Evolutionary conservation across 2,329 filamentous ascomycete species (phyloP).

Genomic region (Monosporascus sp.): DNA sequence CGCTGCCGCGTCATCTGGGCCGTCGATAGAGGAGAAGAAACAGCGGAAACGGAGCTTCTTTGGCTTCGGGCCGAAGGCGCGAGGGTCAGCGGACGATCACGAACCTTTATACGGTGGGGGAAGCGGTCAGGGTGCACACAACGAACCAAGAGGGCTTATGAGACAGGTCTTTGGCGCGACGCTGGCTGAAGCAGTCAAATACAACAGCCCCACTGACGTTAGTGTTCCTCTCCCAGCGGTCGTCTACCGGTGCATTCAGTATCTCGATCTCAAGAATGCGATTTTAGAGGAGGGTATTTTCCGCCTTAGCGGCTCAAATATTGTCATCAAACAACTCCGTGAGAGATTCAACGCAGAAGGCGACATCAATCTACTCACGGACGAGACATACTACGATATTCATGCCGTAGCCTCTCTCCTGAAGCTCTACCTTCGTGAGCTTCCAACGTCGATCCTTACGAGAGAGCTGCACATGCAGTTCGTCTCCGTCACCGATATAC

Average conservation of each 20-base stretch:
- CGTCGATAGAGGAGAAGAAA: constrained; percentile 68
- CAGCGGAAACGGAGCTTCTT: constrained; percentile 74
- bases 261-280: constrained; percentile 77
- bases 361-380: constrained; percentile 79
- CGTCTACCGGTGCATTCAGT: constrained; percentile 92
- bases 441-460: constrained; percentile 87
- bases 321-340: constrained; percentile 83
- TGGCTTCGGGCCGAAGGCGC: constrained; percentile 59
- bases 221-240: constrained; percentile 80
- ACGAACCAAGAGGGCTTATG: constrained; percentile 47
- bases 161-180: constrained; percentile 80
- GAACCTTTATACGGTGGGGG: constrained; percentile 50
- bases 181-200: constrained; percentile 79
- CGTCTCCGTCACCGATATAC: constrained; percentile 73
- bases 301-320: constrained; percentile 91
- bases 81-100: constrained; percentile 53
- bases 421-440: constrained; percentile 88
- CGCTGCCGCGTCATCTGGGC: constrained; percentile 40
- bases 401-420: constrained; percentile 91
- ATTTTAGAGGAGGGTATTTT: constrained; percentile 91
- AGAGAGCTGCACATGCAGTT: constrained; percentile 88
- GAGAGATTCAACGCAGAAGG: constrained; percentile 93
- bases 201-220: constrained; percentile 67
- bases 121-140: constrained; percentile 33
- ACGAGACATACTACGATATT: constrained; percentile 86